These are phyloP conservation scores for Scheffersomyces quercinus DNA, from an alignment of 1,139 yeast species.

Conservation along the genomic window DNA sequence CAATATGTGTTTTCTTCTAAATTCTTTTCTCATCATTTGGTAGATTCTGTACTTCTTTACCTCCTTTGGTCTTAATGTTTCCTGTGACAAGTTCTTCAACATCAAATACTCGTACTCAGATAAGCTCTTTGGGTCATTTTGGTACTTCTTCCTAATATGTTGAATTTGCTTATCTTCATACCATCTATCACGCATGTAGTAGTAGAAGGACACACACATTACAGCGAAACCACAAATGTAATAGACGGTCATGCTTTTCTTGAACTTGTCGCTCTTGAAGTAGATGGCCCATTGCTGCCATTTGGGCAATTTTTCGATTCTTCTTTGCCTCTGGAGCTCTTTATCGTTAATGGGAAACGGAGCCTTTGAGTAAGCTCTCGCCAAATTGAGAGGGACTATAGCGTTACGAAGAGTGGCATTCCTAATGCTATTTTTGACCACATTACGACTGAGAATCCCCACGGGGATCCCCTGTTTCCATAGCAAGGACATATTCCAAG, in stretches of 20 bases:
- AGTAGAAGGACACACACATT: constrained; percentile 59
- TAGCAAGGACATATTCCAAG: too few relatives aligned
- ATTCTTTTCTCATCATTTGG: constrained; percentile 53
- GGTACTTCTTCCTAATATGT: constrained; percentile 44
- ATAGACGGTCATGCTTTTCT: constrained; percentile 44
- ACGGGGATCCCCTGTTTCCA: too few relatives aligned
- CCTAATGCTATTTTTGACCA: too few relatives aligned
- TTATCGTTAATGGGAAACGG: constrained; percentile 38
- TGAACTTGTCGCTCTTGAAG: constrained; percentile 38
- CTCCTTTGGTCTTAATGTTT: constrained; percentile 57
- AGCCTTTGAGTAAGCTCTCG: constrained; percentile 12
- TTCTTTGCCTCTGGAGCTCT: constrained; percentile 20
- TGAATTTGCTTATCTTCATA: constrained; percentile 63
- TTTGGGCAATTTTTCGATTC: constrained; percentile 31
- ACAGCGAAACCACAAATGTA: constrained; percentile 59
- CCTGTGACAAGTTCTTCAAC: constrained; percentile 53
- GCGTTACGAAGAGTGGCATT: too few relatives aligned
- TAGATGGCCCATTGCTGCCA: constrained; percentile 44
- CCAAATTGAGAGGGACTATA: too few relatives aligned
- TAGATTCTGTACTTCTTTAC: constrained; percentile 53
- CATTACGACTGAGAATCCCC: too few relatives aligned
- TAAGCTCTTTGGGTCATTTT: constrained; percentile 36
- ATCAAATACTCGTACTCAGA: constrained; percentile 66
- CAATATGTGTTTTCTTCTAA: constrained; percentile 46
- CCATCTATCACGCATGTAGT: constrained; percentile 67